Percentiles rank a stretch among this genome's conserved stretches.
Evolutionary conservation across 192 early-diverging fungal species (phyloP).

Genomic region (Phycomyces blakesleeanus): DNA sequence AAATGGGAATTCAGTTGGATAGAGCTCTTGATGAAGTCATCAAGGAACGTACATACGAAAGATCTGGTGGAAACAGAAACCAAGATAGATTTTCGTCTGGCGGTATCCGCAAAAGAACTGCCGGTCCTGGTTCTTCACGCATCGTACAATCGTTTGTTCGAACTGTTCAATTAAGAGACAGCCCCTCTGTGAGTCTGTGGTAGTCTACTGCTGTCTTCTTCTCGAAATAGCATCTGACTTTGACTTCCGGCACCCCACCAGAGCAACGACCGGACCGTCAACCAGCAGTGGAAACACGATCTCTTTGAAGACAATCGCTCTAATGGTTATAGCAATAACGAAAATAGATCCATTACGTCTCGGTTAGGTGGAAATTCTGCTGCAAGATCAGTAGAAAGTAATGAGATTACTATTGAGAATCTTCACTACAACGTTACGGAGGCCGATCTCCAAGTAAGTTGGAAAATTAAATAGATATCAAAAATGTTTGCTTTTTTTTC

Average conservation of each 20-base stretch:
- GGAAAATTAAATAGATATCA: neutral
- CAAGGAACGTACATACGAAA: conserved; percentile 14
- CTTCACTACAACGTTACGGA: conserved; percentile 56
- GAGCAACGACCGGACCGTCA: conserved; percentile 5
- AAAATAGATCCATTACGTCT: conserved; percentile 10
- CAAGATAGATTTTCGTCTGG: neutral
- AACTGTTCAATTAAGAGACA: conserved; percentile 11
- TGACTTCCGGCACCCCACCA: neutral
- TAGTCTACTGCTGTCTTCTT: conserved; percentile 3
- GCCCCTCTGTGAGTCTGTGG: conserved; percentile 6
- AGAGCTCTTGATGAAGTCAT: conserved; percentile 22
- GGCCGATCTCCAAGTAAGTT: conserved; percentile 46
- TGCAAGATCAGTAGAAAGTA: neutral
- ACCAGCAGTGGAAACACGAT: conserved; percentile 40
- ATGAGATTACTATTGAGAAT: conserved; percentile 43
- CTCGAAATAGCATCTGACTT: conserved; percentile 2
- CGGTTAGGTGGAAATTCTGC: conserved; percentile 13
- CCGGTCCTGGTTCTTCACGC: neutral
- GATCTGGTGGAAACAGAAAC: neutral
- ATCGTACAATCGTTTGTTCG: conserved; percentile 13
- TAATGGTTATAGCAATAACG: conserved; percentile 1
- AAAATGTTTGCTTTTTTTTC: neutral
- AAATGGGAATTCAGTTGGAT: conserved; percentile 18
- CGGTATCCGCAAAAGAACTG: conserved; percentile 9
- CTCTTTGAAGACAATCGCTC: conserved; percentile 34